These are phyloP conservation scores for Talinum fruticosum DNA, from an alignment of 148 eudicot genomes.

Conservation along the genomic window DNA sequence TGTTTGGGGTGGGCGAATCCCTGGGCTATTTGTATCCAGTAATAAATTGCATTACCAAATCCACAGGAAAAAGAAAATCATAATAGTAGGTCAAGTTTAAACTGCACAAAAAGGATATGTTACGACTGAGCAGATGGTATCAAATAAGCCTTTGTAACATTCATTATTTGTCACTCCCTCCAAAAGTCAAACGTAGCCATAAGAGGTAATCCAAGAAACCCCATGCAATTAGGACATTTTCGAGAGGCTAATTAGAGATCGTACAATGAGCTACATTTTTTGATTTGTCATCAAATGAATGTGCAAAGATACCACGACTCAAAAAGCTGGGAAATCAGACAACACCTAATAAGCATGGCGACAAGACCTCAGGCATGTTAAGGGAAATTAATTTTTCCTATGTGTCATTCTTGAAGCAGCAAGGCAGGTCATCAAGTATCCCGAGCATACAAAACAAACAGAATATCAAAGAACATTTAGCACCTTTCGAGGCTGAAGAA, in stretches of 20 bases:
- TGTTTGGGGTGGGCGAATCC: too few relatives aligned
- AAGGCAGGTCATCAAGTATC: not conserved
- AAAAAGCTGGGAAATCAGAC: not conserved
- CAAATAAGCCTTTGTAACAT: not conserved
- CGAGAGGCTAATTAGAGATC: not conserved
- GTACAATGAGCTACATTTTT: not conserved
- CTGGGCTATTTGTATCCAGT: not conserved
- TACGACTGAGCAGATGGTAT: not conserved
- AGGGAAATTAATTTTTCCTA: not conserved
- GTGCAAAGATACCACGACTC: not conserved
- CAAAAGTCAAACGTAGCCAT: not conserved
- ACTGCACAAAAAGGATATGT: too few relatives aligned
- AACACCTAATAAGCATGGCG: not conserved
- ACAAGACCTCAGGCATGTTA: not conserved
- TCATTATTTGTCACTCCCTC: not conserved
- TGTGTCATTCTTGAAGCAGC: not conserved
- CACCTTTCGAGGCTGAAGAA: not conserved
- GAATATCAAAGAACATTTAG: not conserved
- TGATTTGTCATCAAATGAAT: not conserved
- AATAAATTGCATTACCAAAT: not conserved
- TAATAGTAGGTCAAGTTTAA: not conserved
- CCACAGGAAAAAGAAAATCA: not conserved
- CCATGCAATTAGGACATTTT: not conserved
- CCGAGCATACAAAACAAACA: not conserved
- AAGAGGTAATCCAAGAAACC: not conserved